Percentiles rank a stretch among this genome's conserved stretches.
Conservation (phyloP, 495 filamentous ascomycete genomes). For the Daldinia grandis region DNA sequence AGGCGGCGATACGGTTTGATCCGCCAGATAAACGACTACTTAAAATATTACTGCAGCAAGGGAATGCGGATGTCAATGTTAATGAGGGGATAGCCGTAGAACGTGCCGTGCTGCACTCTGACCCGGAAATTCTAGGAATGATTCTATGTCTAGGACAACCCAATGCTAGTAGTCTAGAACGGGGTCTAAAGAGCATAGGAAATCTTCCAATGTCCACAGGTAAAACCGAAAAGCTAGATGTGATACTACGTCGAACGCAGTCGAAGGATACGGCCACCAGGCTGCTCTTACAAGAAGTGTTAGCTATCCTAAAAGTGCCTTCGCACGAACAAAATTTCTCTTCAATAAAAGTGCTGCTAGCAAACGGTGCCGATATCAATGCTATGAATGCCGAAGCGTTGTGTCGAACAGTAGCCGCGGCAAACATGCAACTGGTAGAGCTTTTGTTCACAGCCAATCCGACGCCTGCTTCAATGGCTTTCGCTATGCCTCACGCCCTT, state of each 20-base stretch:
- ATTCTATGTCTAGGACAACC: conserved; percentile 53
- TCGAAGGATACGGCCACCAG: conserved; percentile 46
- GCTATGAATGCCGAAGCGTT: conserved; percentile 54
- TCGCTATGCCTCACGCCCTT: conserved; percentile 54
- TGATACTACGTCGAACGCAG: conserved; percentile 48
- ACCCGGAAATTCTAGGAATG: conserved; percentile 52
- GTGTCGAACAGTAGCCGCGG: conserved; percentile 49
- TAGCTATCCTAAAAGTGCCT: conserved; percentile 46
- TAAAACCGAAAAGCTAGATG: conserved; percentile 51
- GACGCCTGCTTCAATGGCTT: conserved; percentile 45
- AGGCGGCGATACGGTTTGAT: conserved; percentile 44
- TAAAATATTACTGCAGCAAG: conserved; percentile 51
- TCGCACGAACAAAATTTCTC: conserved; percentile 41
- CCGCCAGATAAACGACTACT: conserved; percentile 51
- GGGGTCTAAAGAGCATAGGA: conserved; percentile 46
- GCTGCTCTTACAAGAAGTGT: conserved; percentile 54
- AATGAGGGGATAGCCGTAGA: conserved; percentile 48
- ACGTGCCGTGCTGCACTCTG: conserved; percentile 47
- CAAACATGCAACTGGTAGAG: conserved; percentile 51
- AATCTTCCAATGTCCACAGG: conserved; percentile 43
- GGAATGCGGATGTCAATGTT: conserved; percentile 55
- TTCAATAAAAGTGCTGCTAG: conserved; percentile 49
- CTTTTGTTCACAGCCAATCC: conserved; percentile 48
- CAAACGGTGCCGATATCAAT: conserved; percentile 56
- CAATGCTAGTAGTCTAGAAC: conserved; percentile 43